Base-by-base conservation (phyloP, 1,139 yeast genomes). In the Meyerozyma smithsonii region DNA sequence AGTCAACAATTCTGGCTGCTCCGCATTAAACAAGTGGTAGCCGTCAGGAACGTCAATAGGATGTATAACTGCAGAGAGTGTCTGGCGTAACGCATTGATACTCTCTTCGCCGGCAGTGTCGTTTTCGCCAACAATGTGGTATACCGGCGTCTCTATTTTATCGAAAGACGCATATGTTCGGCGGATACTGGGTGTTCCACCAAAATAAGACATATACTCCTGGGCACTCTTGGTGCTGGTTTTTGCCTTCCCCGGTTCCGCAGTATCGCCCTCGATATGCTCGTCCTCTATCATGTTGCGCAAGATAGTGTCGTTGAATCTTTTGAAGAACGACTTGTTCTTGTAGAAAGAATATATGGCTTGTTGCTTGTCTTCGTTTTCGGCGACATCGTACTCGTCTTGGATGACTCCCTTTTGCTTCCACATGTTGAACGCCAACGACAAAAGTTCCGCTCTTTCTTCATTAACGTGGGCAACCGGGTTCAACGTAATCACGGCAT, bases 11-110 rank as follows among this genome's bases (percentile, higher is more conserved):
- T 78, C 81, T 1, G 85, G 87, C 38, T 50, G 50, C 47, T 80
- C 85, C 24, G 72, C 72, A 41, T 72, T 69, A 14, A 77, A 61
- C 45, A 76, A 56, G 57, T 79, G 89, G 36, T 67, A 69, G 1
- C 81, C 86, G 3, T 59, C 64, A n/a, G 61, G 60, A 15, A 81
- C 56, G 23, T 61, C 64, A 14, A 62, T 62, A 4, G 62, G 49
- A 7, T 60, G 62, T 18, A 67, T 58, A 30, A 30, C 34, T 15
- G 20, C 19, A 8, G n/a, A 8, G 20, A 72, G 56, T n/a, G 57
- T 52, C 4, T 62, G 53, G 8, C 59, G 59, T 8, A 66, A 55
- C 2, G 50, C 37, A 5, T 46, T 41, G 18, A 26, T 11, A 10
- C 37, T 37, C 14, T 28, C 41, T 3, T 16, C 39, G 3, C 19